Base-by-base conservation (phyloP, 202 grass and related monocot species). In the Brachypodium distachyon region DNA sequence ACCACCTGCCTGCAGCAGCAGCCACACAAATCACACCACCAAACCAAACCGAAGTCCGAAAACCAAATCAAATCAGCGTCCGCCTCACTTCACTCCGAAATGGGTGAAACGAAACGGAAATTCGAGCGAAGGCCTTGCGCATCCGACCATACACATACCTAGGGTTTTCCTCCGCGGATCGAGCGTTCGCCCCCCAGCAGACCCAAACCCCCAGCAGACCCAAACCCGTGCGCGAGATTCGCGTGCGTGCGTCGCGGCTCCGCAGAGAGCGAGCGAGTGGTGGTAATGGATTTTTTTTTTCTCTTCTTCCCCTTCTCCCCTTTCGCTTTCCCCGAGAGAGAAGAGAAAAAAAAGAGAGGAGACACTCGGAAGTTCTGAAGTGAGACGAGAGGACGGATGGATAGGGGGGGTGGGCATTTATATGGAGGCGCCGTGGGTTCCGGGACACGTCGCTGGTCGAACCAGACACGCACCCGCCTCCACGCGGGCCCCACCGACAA, bases 111-210 rank as follows among this genome's bases (percentile, higher is more conserved):
- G 33, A 16, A 43, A 61, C 57, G 59, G n/a, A n/a, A 70, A 59
- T 11, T 61, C 9, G 63, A 36, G 17, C 59, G 81, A n/a, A n/a
- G n/a, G n/a, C n/a, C n/a, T n/a, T n/a, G n/a, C n/a, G n/a, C n/a
- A 50, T 63, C 60, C 60, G 21, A 7, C 9, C 65, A 36, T 36
- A 7, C 37, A 55, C n/a, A 42, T 71, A 88, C 73, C 83, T 89
- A 88, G 84, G 89, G 85, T 84, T 89, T n/a, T 86, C 61, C 47
- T 58, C 82, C 26, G 69, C 85, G 82, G 76, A 91, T 80, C 72
- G 77, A 67, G 68, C 82, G 29, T 59, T 7, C 14, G 22, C 36
- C 64, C n/a, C n/a, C n/a, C n/a, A n/a, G n/a, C n/a, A n/a, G n/a
- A n/a, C n/a, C n/a, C n/a, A n/a, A n/a, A n/a, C n/a, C n/a, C n/a